These are phyloP conservation scores for Aspergillus sojae DNA, from an alignment of 2,329 filamentous ascomycete species.

Conservation along the genomic window DNA sequence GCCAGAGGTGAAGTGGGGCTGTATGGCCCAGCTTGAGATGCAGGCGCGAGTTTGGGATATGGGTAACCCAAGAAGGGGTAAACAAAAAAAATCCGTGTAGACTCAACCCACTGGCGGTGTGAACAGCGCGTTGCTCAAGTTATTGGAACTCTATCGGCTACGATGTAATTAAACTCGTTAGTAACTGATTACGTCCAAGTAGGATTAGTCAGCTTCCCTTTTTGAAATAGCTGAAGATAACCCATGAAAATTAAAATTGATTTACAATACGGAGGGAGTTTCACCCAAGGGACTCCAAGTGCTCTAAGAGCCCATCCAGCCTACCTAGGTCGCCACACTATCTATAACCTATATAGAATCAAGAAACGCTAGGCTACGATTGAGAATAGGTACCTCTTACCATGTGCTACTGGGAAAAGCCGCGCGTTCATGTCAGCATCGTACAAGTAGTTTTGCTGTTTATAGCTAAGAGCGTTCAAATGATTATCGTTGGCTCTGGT, in stretches of 20 bases:
- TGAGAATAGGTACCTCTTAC: not conserved
- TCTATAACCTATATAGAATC: not conserved
- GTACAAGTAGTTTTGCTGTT: not conserved
- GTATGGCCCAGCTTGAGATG: slow-evolving; percentile 8
- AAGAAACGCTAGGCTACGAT: not conserved
- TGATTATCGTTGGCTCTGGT: not conserved
- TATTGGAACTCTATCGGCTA: slow-evolving; percentile 17
- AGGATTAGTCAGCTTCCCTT: slow-evolving; percentile 13
- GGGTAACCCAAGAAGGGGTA: slow-evolving; percentile 9
- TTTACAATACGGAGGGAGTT: too few relatives aligned
- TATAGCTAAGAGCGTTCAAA: not conserved
- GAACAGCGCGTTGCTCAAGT: slow-evolving; percentile 14
- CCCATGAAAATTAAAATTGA: too few relatives aligned
- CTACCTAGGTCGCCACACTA: not conserved
- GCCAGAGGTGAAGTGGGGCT: slow-evolving; percentile 15
- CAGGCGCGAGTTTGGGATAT: slow-evolving; percentile 10
- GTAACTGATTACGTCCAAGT: slow-evolving; percentile 5
- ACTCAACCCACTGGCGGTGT: slow-evolving; percentile 24
- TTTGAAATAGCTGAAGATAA: not conserved
- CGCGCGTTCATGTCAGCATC: not conserved
- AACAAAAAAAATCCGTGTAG: slow-evolving; percentile 6
- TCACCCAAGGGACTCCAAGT: not conserved
- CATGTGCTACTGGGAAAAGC: not conserved
- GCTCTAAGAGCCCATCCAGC: not conserved
- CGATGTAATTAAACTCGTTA: slow-evolving; percentile 9